A percentile compares a stretch with the other conserved stretches of the same genome.
These are phyloP conservation scores for Solanum chmielewskii DNA, from an alignment of 257 asterid genomes.

Conservation along the genomic window DNA sequence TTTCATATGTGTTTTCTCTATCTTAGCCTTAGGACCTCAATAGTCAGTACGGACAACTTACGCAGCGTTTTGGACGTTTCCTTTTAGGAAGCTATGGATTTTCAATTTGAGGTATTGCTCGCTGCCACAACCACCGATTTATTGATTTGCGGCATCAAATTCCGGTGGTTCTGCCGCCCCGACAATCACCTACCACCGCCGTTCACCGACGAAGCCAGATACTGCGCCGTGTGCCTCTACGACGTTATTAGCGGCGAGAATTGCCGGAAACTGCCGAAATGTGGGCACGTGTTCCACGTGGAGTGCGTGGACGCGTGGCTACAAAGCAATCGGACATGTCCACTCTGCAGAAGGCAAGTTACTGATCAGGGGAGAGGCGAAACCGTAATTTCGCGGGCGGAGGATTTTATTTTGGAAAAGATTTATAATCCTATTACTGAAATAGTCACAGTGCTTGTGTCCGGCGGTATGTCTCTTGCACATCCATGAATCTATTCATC, in stretches of 20 bases:
- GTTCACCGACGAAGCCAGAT: neutral
- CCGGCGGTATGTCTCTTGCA: neutral
- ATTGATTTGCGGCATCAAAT: neutral
- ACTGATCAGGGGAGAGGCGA: neutral
- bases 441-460: neutral
- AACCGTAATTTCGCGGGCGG: neutral
- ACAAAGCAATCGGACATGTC: constrained; percentile 18
- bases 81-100: neutral
- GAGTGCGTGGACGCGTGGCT: constrained; percentile 30
- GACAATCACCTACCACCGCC: neutral
- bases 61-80: no score
- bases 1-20: no score
- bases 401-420: neutral
- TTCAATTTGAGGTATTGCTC: neutral
- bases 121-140: neutral
- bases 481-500: neutral
- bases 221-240: constrained; percentile 29
- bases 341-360: constrained; percentile 24
- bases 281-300: constrained; percentile 24
- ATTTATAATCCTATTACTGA: neutral
- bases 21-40: no score
- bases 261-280: constrained; percentile 19
- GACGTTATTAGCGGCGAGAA: constrained; percentile 19
- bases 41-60: no score
- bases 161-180: neutral